A percentile compares a stretch with the other conserved stretches of the same genome.
These are phyloP conservation scores for Globisporangium emineosum DNA, from an alignment of 352 stramenopile genomes.

Conservation along the genomic window DNA sequence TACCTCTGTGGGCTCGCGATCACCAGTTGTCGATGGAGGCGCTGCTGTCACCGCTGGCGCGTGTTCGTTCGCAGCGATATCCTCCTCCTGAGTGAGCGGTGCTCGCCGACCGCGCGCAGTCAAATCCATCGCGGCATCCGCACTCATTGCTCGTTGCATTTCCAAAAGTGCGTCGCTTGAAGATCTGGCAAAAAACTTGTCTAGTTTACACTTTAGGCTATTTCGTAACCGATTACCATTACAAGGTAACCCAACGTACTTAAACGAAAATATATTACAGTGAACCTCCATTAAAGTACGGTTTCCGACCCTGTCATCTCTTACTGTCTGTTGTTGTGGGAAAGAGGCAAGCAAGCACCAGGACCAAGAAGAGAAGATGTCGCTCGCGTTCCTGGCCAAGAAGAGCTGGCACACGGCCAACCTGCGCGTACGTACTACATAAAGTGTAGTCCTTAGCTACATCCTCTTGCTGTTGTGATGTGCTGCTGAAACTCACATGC, in stretches of 20 bases:
- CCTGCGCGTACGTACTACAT: conserved; percentile 58
- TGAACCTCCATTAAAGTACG: too few relatives aligned
- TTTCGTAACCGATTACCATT: too few relatives aligned
- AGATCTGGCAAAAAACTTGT: too few relatives aligned
- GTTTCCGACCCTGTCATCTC: too few relatives aligned
- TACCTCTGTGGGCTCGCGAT: not conserved
- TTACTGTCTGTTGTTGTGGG: too few relatives aligned
- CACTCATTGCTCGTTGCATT: too few relatives aligned
- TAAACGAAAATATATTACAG: too few relatives aligned
- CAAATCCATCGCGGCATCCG: not conserved
- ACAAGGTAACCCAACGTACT: too few relatives aligned
- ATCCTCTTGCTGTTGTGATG: not conserved
- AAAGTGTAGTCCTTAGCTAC: not conserved
- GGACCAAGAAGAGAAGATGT: conserved; percentile 43
- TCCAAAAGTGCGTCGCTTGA: too few relatives aligned
- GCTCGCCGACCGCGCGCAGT: too few relatives aligned
- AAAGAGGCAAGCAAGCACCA: not conserved
- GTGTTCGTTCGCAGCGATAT: too few relatives aligned
- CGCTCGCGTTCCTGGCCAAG: conserved; percentile 93
- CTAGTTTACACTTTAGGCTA: too few relatives aligned
- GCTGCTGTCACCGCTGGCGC: conserved; percentile 15
- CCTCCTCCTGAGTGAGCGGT: not conserved
- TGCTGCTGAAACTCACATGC: not conserved
- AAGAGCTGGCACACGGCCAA: conserved; percentile 98
- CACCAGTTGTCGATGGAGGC: not conserved